A percentile compares a stretch with the other conserved stretches of the same genome.
Conservation (phyloP, 805 yeast species). For the Kazachstania psychrophila region DNA sequence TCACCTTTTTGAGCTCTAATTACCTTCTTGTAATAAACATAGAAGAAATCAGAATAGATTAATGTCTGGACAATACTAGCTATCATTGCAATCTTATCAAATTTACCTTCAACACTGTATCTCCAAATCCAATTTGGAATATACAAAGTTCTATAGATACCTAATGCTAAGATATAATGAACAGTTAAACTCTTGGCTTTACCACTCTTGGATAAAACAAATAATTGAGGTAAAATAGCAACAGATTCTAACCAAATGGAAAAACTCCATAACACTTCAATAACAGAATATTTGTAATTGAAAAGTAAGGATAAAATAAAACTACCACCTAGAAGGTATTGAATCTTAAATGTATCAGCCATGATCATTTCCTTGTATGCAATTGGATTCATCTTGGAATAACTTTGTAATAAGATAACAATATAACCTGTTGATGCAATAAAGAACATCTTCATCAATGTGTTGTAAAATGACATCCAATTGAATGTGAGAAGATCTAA, state of each 20-base stretch:
- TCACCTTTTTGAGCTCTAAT: conserved; percentile 69
- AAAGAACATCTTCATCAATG: conserved; percentile 73
- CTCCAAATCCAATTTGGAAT: conserved; percentile 95
- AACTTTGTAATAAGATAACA: conserved; percentile 53
- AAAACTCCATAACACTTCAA: conserved; percentile 77
- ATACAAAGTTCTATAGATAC: conserved; percentile 80
- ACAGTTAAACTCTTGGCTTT: conserved; percentile 79
- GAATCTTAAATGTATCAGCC: conserved; percentile 66
- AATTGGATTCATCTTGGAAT: conserved; percentile 40
- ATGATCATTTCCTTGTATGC: conserved; percentile 44
- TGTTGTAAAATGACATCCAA: conserved; percentile 62
- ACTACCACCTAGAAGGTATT: conserved; percentile 60
- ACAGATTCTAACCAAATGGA: conserved; percentile 88
- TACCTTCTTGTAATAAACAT: conserved; percentile 75
- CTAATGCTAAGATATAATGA: conserved; percentile 91
- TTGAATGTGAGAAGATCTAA: conserved; percentile 42
- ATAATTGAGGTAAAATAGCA: conserved; percentile 88
- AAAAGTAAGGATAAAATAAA: conserved; percentile 50
- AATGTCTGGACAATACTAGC: conserved; percentile 83
- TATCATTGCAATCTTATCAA: conserved; percentile 61
- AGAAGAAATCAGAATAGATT: conserved; percentile 91
- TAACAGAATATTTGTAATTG: conserved; percentile 50
- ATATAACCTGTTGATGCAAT: conserved; percentile 68
- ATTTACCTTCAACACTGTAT: conserved; percentile 46
- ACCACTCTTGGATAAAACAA: conserved; percentile 81